phyloP scores from a whole-genome alignment of 768 basidiomycete species.

The Boletus edulis region DNA sequence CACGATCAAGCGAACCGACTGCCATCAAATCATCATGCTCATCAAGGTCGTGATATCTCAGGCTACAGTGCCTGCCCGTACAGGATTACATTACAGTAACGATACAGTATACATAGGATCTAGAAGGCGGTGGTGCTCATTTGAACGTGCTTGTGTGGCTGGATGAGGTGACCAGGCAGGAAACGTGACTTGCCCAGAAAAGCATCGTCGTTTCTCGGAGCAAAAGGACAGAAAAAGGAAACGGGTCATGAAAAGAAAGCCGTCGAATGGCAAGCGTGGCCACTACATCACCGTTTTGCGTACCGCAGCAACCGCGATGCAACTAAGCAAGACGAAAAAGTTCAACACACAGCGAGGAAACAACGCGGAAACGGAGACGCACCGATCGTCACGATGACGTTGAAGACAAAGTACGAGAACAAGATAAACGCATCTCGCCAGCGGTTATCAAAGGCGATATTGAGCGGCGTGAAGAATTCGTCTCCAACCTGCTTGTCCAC shows the following conservation, averaged over 20 bases:
- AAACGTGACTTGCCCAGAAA: background rate
- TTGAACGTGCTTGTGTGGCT: background rate
- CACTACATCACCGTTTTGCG: constrained; percentile 48
- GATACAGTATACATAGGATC: too few species aligned
- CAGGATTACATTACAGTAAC: background rate
- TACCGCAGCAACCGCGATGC: constrained; percentile 73
- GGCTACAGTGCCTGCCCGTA: too few species aligned
- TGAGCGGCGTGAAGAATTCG: constrained; percentile 66
- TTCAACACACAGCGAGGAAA: background rate
- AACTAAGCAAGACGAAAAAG: constrained; percentile 29
- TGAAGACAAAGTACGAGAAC: constrained; percentile 69
- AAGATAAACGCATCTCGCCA: constrained; percentile 72
- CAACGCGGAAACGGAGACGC: constrained; percentile 10
- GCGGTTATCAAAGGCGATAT: constrained; percentile 57
- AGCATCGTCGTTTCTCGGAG: too few species aligned
- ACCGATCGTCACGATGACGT: constrained; percentile 59
- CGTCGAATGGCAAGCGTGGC: background rate
- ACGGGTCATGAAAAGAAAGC: too few species aligned
- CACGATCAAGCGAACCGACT: too few species aligned
- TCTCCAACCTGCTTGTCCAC: constrained; percentile 47
- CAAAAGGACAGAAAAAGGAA: background rate
- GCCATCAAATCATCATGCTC: too few species aligned
- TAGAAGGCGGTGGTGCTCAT: background rate
- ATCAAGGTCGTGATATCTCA: too few species aligned
- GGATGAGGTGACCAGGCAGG: background rate